phyloP scores from a whole-genome alignment of 2,329 filamentous ascomycete species.

The Aspergillus ustus region DNA sequence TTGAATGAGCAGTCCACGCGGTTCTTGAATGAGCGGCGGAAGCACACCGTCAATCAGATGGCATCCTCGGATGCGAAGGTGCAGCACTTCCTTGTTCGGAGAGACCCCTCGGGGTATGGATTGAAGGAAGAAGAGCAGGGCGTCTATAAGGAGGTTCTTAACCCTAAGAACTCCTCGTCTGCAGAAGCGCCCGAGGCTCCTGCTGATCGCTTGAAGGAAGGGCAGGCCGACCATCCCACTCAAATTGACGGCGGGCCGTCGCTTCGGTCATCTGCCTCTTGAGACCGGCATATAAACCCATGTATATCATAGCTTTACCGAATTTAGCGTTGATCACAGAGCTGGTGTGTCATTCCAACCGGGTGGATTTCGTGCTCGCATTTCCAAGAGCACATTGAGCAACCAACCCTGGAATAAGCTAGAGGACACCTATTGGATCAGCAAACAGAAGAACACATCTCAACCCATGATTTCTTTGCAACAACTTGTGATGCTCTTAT shows the following conservation, averaged over 20 bases:
- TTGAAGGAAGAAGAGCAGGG: conserved; percentile 49
- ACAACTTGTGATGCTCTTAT: background rate
- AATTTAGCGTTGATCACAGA: background rate
- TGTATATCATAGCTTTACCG: background rate
- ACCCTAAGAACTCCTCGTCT: conserved; percentile 5
- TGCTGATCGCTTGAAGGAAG: background rate
- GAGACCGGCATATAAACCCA: background rate
- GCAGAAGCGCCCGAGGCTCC: background rate
- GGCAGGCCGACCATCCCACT: background rate
- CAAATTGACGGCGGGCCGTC: background rate
- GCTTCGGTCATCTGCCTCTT: background rate
- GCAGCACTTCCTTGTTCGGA: conserved; percentile 74
- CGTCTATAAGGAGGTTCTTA: conserved; percentile 44
- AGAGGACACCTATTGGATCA: background rate
- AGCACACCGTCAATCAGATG: conserved; percentile 55
- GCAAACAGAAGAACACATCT: background rate
- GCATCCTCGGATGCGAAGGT: conserved; percentile 66
- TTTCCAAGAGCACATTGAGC: background rate
- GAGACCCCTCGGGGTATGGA: conserved; percentile 62
- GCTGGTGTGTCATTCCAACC: background rate
- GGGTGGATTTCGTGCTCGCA: background rate
- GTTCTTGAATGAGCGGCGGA: conserved; percentile 58
- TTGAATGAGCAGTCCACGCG: conserved; percentile 68
- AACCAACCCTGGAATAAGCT: background rate
- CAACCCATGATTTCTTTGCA: background rate